Evolutionary conservation across 257 asterid species (phyloP), one percentile per base, ranked within the genome.

Genomic region (Verbascum thapsus): DNA sequence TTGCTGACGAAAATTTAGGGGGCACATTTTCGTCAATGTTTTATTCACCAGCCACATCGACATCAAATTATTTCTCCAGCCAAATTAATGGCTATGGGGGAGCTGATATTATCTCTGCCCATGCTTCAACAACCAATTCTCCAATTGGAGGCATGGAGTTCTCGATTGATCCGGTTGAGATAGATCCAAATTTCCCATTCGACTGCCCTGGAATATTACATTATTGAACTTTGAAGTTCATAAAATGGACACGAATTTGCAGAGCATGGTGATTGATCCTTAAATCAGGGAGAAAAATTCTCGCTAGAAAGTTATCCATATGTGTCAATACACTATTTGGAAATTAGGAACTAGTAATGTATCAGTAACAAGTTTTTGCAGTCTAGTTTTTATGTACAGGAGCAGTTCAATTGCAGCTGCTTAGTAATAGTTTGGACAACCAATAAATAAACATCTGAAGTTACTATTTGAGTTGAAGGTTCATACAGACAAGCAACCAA

Each of bases 91-190:
- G 63, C 62, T 65, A 45, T n/a, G 69, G 67, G 44, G 68, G 53
- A 0, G 43, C 77, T 3, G 84, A 81, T 38, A 72, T 85, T 58
- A 53, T 83, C 68, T 85, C 91, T 19, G 91, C 85, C 19, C 78
- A 78, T 68, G 79, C 90, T 37, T 85, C 96, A 4, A 81, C 89
- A 23, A 81, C 91, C 51, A 78, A 82, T 73, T 87, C 97, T 22
- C 88, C 95, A 12, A 85, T 78, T 44, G 82, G 79, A 47, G 83
- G 91, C n/a, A 72, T 81, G 76, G 95, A 81, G 58, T 83, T 83
- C 64, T 60, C 80, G 13, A 67, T 72, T 23, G 89, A 81, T 23
- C 84, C 70, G 4, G 60, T 54, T 11, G 73, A 77, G 15, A 53
- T 78, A 20, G 90, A 81, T 71, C 87, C 88, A 50, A 72, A 78